A percentile compares a stretch with the other conserved stretches of the same genome.
Conservation (phyloP, 768 basidiomycete species). For the Trametes meyenii region DNA sequence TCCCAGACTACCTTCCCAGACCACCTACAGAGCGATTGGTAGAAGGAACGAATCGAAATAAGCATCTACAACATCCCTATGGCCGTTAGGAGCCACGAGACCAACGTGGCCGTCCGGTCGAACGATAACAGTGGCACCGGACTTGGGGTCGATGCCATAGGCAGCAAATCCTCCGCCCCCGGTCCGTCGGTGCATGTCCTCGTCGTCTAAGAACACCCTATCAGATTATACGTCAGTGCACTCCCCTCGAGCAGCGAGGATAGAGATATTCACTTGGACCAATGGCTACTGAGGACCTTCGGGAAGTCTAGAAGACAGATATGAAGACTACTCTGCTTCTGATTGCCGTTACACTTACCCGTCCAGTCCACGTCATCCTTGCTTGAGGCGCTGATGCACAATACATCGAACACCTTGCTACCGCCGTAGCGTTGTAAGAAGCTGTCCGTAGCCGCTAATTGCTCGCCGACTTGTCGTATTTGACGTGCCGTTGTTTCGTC, state of each 20-base stretch:
- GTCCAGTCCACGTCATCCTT: constrained; percentile 17
- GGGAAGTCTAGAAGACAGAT: constrained; percentile 43
- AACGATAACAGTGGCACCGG: constrained; percentile 57
- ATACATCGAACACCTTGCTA: constrained; percentile 19
- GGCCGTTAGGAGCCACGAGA: constrained; percentile 51
- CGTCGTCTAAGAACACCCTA: constrained; percentile 66
- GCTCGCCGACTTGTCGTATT: constrained; percentile 26
- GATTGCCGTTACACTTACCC: not conserved
- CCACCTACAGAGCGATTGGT: not conserved
- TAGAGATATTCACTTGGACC: constrained; percentile 52
- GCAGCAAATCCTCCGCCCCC: constrained; percentile 60
- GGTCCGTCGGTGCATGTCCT: constrained; percentile 43
- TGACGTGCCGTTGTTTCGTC: constrained; percentile 26
- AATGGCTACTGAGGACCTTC: constrained; percentile 50
- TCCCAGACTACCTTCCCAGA: not conserved
- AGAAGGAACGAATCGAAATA: constrained; percentile 55
- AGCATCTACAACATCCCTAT: constrained; percentile 38
- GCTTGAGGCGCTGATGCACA: constrained; percentile 19
- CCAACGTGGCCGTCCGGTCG: constrained; percentile 75
- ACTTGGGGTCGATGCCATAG: constrained; percentile 50
- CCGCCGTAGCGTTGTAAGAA: constrained; percentile 25
- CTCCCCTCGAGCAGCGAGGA: not conserved
- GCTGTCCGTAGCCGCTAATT: constrained; percentile 17
- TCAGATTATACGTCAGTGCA: not conserved
- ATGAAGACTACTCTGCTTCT: not conserved